A percentile compares a stretch with the other conserved stretches of the same genome.
These are phyloP conservation scores for Eragrostis tef DNA, from an alignment of 202 grass and related monocot species.

Conservation along the genomic window DNA sequence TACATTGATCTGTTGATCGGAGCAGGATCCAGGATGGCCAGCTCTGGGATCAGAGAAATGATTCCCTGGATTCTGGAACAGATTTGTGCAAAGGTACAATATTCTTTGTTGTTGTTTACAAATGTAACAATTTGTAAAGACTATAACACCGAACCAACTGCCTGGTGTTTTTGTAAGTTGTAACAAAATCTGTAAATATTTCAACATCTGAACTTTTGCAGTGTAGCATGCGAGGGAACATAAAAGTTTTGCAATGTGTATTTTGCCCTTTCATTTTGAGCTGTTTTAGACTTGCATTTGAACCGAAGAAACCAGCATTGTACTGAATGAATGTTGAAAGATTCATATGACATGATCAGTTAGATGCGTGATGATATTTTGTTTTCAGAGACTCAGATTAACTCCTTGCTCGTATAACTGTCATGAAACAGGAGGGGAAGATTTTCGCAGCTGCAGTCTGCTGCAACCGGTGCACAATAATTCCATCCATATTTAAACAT, in stretches of 20 bases:
- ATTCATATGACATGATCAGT: neutral
- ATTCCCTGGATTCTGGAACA: slow-evolving; percentile 1
- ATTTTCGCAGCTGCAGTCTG: neutral
- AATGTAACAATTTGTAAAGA: slow-evolving; percentile 47
- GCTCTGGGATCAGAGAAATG: neutral
- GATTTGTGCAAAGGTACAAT: slow-evolving; percentile 5
- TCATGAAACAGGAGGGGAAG: neutral
- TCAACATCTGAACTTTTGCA: neutral
- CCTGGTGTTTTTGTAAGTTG: slow-evolving; percentile 25
- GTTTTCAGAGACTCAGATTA: neutral
- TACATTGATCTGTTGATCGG: neutral
- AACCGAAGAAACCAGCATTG: neutral
- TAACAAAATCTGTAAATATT: slow-evolving; percentile 22
- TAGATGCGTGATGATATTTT: slow-evolving; percentile 1
- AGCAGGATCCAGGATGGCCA: neutral
- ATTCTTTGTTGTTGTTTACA: neutral
- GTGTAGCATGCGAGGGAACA: slow-evolving; percentile 15
- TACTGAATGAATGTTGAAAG: neutral
- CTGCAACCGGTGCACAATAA: neutral
- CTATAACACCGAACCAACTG: slow-evolving; percentile 8
- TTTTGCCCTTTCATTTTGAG: slow-evolving; percentile 11
- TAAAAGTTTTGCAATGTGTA: neutral
- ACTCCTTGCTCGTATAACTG: too few relatives aligned
- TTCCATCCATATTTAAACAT: neutral
- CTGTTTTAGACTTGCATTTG: neutral